These are phyloP conservation scores for Penicillium verhagenii DNA, from an alignment of 495 filamentous ascomycete genomes.

Conservation along the genomic window DNA sequence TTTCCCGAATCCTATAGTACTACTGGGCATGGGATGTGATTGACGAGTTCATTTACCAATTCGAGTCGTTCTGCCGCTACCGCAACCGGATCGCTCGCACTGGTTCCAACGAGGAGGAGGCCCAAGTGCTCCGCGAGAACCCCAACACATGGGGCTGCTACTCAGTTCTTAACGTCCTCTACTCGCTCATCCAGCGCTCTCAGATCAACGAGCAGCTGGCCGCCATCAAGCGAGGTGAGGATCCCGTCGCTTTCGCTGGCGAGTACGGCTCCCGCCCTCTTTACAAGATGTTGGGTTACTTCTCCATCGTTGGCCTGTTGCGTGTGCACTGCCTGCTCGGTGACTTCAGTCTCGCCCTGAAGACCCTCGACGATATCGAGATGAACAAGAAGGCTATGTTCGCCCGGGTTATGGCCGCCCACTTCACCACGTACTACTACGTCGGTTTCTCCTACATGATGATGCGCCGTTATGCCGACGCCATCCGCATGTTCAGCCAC, in stretches of 20 bases:
- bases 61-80: constrained; percentile 98
- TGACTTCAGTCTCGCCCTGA: constrained; percentile 96
- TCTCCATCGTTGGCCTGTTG: constrained; percentile 95
- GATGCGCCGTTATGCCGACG: constrained; percentile 98
- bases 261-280: constrained; percentile 91
- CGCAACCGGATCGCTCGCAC: constrained; percentile 86
- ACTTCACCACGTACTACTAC: constrained; percentile 99
- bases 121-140: constrained; percentile 86
- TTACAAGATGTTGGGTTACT: constrained; percentile 98
- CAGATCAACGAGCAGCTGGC: constrained; percentile 96
- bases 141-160: constrained; percentile 99
- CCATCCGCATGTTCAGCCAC: constrained; percentile 99
- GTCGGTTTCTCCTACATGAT: constrained; percentile 99
- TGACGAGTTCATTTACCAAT: constrained; percentile 99
- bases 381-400: constrained; percentile 99
- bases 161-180: constrained; percentile 97
- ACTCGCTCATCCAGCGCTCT: constrained; percentile 96
- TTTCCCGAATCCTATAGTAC: constrained; percentile 57
- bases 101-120: constrained; percentile 83
- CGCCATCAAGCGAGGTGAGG: constrained; percentile 91
- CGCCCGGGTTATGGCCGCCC: constrained; percentile 97
- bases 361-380: constrained; percentile 98
- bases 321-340: constrained; percentile 95
- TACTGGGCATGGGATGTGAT: constrained; percentile 99
- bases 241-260: constrained; percentile 77